These are phyloP conservation scores for Musa balbisiana DNA, from an alignment of 202 grass and related monocot species.

Conservation along the genomic window DNA sequence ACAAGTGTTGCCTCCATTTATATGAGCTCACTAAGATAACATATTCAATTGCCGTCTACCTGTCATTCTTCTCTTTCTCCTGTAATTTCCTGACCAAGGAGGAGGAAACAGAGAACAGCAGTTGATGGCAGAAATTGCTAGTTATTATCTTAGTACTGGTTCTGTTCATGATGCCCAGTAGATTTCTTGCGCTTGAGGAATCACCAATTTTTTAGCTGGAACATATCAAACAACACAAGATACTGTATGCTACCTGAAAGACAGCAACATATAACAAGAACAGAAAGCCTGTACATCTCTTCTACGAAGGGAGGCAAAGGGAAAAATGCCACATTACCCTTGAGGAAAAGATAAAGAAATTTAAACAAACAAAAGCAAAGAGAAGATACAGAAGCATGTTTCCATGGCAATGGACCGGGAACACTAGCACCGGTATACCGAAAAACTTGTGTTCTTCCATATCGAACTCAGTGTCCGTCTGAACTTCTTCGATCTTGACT, in stretches of 20 bases:
- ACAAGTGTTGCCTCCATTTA: no score
- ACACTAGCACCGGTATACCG: conserved; percentile 1
- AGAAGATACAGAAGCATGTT: background rate
- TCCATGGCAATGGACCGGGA: background rate
- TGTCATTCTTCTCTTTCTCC: no score
- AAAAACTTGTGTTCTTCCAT: conserved; percentile 17
- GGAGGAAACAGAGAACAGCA: no score
- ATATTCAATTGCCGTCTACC: no score
- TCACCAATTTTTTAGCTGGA: no score
- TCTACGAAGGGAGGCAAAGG: conserved; percentile 2
- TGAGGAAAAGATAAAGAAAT: background rate
- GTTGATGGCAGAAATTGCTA: no score
- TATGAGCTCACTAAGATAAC: no score
- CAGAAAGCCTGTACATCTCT: conserved; percentile 12
- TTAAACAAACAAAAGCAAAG: background rate
- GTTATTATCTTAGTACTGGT: no score
- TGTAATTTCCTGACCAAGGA: no score
- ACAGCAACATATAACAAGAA: background rate
- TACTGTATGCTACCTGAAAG: background rate
- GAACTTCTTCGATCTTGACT: background rate
- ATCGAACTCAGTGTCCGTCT: conserved; percentile 9
- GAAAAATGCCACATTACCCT: conserved; percentile 15
- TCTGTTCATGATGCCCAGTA: no score
- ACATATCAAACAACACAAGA: no score
- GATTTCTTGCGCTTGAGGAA: no score